These are phyloP conservation scores for Hanseniaspora vineae DNA, from an alignment of 805 yeast genomes.

Conservation along the genomic window DNA sequence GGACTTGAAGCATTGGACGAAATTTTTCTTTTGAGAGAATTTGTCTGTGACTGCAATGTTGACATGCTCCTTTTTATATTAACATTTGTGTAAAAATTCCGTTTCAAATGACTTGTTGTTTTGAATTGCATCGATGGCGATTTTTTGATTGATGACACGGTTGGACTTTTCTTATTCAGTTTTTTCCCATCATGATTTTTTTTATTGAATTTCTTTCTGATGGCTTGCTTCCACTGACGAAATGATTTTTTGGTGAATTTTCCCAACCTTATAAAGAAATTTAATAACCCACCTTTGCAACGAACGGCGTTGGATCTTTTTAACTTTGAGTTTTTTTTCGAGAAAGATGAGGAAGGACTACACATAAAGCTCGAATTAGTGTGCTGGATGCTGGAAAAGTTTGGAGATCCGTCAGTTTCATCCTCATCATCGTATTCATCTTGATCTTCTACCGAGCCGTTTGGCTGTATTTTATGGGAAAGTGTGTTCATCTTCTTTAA, in stretches of 20 bases:
- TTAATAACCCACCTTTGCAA: constrained; percentile 27
- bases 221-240: constrained; percentile 17
- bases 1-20: neutral
- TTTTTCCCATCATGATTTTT: neutral
- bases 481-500: neutral
- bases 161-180: neutral
- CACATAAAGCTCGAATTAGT: no score
- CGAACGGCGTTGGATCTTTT: constrained; percentile 26
- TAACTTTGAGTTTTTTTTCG: constrained; percentile 10
- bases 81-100: constrained; percentile 1
- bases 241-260: constrained; percentile 14
- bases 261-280: constrained; percentile 19
- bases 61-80: neutral
- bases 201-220: constrained; percentile 13
- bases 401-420: neutral
- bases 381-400: constrained; percentile 7
- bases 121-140: constrained; percentile 2
- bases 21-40: constrained; percentile 3
- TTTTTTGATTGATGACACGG: constrained; percentile 1
- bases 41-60: neutral
- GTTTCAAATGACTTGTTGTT: constrained; percentile 3
- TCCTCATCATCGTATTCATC: neutral
- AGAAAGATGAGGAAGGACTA: no score
- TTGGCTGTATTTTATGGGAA: neutral
- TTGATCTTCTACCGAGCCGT: constrained; percentile 1